phyloP scores from a whole-genome alignment of 2,329 filamentous ascomycete species.

The Colletotrichum sp. region DNA sequence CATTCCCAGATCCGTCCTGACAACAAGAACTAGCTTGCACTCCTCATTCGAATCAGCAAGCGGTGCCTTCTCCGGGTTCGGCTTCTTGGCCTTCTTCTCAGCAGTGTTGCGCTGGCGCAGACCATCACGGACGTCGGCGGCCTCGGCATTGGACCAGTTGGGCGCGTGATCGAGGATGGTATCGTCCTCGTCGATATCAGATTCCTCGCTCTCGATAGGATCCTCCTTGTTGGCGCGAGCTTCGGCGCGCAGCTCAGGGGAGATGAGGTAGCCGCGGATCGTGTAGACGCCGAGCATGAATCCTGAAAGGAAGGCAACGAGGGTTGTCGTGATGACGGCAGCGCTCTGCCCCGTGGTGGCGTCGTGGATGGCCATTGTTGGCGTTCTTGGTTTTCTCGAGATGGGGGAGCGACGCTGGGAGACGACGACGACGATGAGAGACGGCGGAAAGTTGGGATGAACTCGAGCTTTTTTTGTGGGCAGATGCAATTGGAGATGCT shows the following conservation, averaged over 20 bases:
- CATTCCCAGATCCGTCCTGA: constrained; percentile 95
- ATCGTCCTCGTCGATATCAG: constrained; percentile 68
- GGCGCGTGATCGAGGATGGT: constrained; percentile 68
- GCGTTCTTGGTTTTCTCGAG: neutral
- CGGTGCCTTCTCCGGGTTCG: constrained; percentile 23
- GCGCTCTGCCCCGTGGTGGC: neutral
- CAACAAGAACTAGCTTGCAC: constrained; percentile 92
- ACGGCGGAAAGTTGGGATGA: constrained; percentile 3
- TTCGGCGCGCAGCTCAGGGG: constrained; percentile 61
- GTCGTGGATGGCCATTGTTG: constrained; percentile 1
- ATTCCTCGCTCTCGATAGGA: constrained; percentile 72
- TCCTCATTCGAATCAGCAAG: constrained; percentile 66
- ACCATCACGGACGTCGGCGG: constrained; percentile 64
- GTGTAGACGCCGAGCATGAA: constrained; percentile 84
- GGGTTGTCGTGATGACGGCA: constrained; percentile 74
- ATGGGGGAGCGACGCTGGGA: neutral
- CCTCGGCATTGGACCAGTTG: constrained; percentile 68
- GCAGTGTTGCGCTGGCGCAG: constrained; percentile 40
- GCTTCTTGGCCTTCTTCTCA: constrained; percentile 39
- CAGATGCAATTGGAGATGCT: constrained; percentile 2
- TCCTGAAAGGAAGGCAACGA: constrained; percentile 76
- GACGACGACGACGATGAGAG: neutral
- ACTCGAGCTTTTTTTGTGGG: constrained; percentile 9
- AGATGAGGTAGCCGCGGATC: constrained; percentile 63
- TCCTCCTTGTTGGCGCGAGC: constrained; percentile 61